These are phyloP conservation scores for Calocybe cyanea DNA, from an alignment of 768 basidiomycete species.

Conservation along the genomic window DNA sequence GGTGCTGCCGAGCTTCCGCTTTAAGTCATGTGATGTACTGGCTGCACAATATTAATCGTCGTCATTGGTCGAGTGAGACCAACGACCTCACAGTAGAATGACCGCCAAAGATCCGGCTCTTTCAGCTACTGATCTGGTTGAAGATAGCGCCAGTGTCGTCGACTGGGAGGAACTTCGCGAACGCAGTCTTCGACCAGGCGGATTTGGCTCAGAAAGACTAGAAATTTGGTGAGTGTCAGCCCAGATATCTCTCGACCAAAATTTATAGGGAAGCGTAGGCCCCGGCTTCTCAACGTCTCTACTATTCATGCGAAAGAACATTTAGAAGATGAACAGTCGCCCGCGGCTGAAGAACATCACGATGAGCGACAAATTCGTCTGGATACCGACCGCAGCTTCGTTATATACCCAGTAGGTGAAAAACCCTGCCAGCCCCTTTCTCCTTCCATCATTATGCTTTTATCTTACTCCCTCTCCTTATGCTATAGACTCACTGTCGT, in stretches of 20 bases:
- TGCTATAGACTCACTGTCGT: background rate
- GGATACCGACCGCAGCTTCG: constrained; percentile 91
- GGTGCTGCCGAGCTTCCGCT: no score
- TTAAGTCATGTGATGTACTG: no score
- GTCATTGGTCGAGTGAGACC: no score
- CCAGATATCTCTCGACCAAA: no score
- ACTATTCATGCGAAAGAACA: background rate
- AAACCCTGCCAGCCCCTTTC: constrained; percentile 7
- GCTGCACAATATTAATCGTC: no score
- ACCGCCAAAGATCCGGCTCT: no score
- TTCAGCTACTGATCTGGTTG: background rate
- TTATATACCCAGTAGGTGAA: constrained; percentile 87
- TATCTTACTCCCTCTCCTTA: no score
- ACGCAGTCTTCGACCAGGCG: constrained; percentile 51
- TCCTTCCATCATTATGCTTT: background rate
- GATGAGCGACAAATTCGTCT: constrained; percentile 88
- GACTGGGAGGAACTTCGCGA: constrained; percentile 8
- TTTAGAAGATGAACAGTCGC: constrained; percentile 4
- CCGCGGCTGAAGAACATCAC: constrained; percentile 35
- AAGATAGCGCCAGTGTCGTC: background rate
- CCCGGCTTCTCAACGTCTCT: constrained; percentile 16
- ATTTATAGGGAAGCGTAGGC: constrained; percentile 2
- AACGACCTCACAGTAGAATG: no score
- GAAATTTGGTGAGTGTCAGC: constrained; percentile 48
- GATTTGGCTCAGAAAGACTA: constrained; percentile 55